A percentile compares a stretch with the other conserved stretches of the same genome.
phyloP scores from a whole-genome alignment of 352 stramenopile species.

The Phytophthora foliorum region DNA sequence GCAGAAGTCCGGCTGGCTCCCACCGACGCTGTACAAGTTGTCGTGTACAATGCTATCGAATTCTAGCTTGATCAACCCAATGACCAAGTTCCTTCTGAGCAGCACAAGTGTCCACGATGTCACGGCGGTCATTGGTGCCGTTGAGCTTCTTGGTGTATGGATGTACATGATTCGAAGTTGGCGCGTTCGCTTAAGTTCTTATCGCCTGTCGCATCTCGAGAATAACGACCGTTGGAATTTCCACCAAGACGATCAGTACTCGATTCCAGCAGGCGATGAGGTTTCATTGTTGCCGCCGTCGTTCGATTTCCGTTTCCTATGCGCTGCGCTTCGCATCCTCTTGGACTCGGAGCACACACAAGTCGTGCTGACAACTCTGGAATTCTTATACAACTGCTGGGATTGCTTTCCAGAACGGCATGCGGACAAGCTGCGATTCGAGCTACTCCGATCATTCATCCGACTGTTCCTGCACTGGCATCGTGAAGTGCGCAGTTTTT shows the following conservation, averaged over 20 bases:
- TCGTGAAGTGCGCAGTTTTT: conserved; percentile 89
- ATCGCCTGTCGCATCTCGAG: conserved; percentile 88
- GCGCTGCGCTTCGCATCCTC: conserved; percentile 81
- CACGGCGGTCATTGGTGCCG: conserved; percentile 85
- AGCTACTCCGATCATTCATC: conserved; percentile 82
- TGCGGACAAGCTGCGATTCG: conserved; percentile 87
- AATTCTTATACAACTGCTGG: conserved; percentile 93
- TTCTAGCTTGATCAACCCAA: conserved; percentile 89
- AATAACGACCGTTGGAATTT: conserved; percentile 94
- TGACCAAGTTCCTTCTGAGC: conserved; percentile 91
- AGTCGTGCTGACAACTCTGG: conserved; percentile 86
- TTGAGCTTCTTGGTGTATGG: conserved; percentile 90
- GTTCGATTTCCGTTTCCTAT: conserved; percentile 91
- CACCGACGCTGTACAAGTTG: conserved; percentile 89
- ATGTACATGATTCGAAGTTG: conserved; percentile 95
- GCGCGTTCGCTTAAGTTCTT: conserved; percentile 87
- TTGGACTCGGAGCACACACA: conserved; percentile 88
- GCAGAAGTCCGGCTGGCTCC: conserved; percentile 89
- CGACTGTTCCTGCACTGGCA: conserved; percentile 91
- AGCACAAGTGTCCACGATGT: conserved; percentile 91
- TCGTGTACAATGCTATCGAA: conserved; percentile 93
- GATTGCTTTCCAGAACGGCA: conserved; percentile 91
- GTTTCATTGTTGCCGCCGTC: conserved; percentile 87
- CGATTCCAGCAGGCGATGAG: conserved; percentile 88
- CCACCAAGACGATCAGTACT: conserved; percentile 91